These are phyloP conservation scores for Oryza glumipatula DNA, from an alignment of 176 grass and related monocot genomes.

Conservation along the genomic window DNA sequence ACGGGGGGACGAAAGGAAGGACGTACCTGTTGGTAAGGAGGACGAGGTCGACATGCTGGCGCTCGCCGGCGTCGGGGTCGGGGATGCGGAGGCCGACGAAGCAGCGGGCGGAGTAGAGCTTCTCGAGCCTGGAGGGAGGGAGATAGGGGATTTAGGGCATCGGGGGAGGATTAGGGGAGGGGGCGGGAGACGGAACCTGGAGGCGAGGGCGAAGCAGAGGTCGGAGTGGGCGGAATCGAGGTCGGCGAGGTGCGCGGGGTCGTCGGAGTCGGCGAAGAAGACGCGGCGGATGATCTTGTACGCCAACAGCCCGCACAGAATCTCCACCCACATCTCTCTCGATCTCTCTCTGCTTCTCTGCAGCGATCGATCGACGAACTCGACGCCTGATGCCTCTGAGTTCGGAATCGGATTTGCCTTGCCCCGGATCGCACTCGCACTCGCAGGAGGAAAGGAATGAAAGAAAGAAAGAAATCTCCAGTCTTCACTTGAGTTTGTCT, in stretches of 20 bases:
- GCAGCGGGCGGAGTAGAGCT: conserved; percentile 74
- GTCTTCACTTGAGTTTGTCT: too few relatives aligned
- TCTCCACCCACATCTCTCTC: conserved; percentile 80
- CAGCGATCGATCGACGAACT: background rate
- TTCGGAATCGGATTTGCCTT: too few relatives aligned
- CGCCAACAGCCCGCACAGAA: conserved; percentile 78
- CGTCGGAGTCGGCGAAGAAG: conserved; percentile 49
- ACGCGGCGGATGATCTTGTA: conserved; percentile 67
- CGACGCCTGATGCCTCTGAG: too few relatives aligned
- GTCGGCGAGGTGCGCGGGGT: conserved; percentile 54
- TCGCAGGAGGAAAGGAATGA: too few relatives aligned
- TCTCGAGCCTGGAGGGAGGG: conserved; percentile 73
- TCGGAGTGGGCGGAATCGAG: conserved; percentile 82
- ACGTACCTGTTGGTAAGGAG: conserved; percentile 71
- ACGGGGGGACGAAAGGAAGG: too few relatives aligned
- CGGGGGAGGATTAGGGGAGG: too few relatives aligned
- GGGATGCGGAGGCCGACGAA: conserved; percentile 95
- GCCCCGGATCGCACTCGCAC: too few relatives aligned
- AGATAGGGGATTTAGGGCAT: background rate
- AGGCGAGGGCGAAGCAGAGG: conserved; percentile 67
- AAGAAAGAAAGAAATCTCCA: too few relatives aligned
- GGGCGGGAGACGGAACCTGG: conserved; percentile 29
- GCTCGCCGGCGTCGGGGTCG: conserved; percentile 71
- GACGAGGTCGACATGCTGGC: conserved; percentile 83
- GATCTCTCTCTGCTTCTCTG: too few relatives aligned